Evolutionary conservation across 1,139 yeast species (phyloP).

Genomic region (Eremothecium gossypii): DNA sequence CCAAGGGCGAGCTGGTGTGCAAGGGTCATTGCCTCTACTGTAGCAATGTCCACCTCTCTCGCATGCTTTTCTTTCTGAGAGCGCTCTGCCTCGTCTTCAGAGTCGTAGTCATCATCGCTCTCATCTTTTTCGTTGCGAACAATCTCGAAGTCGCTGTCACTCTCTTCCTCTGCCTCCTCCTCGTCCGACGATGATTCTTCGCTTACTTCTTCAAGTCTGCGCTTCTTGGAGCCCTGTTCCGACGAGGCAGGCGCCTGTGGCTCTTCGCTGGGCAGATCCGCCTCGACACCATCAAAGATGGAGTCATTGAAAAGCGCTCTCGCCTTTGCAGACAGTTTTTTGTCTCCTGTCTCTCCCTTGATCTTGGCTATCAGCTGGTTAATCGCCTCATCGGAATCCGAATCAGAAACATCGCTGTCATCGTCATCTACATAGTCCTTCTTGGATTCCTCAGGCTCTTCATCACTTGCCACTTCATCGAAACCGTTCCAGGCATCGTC

Average conservation of each 20-base stretch:
- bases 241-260: not conserved
- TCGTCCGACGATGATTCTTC: conserved; percentile 17
- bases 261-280: conserved; percentile 29
- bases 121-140: conserved; percentile 40
- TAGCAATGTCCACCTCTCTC: conserved; percentile 69
- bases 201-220: conserved; percentile 10
- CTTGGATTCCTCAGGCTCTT: conserved; percentile 35
- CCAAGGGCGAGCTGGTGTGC: conserved; percentile 95
- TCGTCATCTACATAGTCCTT: conserved; percentile 33
- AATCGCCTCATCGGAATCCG: conserved; percentile 71
- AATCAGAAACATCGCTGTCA: conserved; percentile 37
- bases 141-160: conserved; percentile 41
- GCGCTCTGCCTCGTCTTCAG: conserved; percentile 38
- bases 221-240: conserved; percentile 1
- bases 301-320: conserved; percentile 70
- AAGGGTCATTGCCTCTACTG: conserved; percentile 95
- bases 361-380: conserved; percentile 50
- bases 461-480: conserved; percentile 36
- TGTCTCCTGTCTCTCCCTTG: conserved; percentile 38
- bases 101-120: conserved; percentile 37
- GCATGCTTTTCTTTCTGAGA: conserved; percentile 41
- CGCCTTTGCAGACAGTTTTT: conserved; percentile 62
- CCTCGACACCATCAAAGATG: conserved; percentile 57
- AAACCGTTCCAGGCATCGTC: conserved; percentile 88
- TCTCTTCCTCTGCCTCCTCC: conserved; percentile 11